phyloP scores from a whole-genome alignment of 2,329 filamentous ascomycete species.

The Fusarium nanum region DNA sequence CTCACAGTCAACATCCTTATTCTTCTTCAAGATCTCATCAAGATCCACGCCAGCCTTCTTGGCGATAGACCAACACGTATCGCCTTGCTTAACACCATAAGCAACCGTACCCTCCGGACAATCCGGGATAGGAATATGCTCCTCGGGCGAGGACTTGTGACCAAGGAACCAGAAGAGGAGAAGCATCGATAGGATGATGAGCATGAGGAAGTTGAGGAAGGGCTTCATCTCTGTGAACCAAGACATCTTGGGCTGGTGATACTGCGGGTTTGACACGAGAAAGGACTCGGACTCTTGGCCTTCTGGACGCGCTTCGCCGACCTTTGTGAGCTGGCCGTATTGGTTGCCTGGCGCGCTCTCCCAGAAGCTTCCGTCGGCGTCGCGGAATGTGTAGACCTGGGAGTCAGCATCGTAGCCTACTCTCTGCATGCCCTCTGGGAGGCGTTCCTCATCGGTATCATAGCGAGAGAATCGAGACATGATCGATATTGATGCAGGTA shows the following conservation, averaged over 20 bases:
- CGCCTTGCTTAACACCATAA: conserved; percentile 58
- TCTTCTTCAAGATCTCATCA: conserved; percentile 59
- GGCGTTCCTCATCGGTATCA: conserved; percentile 62
- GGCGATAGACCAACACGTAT: conserved; percentile 67
- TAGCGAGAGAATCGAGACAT: conserved; percentile 59
- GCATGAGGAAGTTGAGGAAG: conserved; percentile 68
- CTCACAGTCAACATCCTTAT: conserved; percentile 61
- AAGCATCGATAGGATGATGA: conserved; percentile 64
- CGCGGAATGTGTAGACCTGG: conserved; percentile 64
- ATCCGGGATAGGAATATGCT: conserved; percentile 21
- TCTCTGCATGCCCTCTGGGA: conserved; percentile 66
- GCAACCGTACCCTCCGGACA: conserved; percentile 49
- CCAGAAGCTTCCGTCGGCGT: conserved; percentile 61
- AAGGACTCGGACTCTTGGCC: conserved; percentile 50
- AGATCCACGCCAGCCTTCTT: conserved; percentile 56
- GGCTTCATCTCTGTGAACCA: conserved; percentile 65
- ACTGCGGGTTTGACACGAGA: conserved; percentile 39
- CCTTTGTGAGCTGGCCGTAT: conserved; percentile 61
- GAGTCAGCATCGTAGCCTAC: conserved; percentile 68
- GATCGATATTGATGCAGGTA: neutral
- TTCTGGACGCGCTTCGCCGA: conserved; percentile 48
- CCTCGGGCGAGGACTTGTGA: conserved; percentile 44
- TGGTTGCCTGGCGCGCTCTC: conserved; percentile 62
- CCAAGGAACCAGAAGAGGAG: conserved; percentile 62
- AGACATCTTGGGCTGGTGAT: conserved; percentile 50